A percentile compares a stretch with the other conserved stretches of the same genome.
phyloP scores from a whole-genome alignment of 371 early-diverging fungal species.

The Mucor saturninus region DNA sequence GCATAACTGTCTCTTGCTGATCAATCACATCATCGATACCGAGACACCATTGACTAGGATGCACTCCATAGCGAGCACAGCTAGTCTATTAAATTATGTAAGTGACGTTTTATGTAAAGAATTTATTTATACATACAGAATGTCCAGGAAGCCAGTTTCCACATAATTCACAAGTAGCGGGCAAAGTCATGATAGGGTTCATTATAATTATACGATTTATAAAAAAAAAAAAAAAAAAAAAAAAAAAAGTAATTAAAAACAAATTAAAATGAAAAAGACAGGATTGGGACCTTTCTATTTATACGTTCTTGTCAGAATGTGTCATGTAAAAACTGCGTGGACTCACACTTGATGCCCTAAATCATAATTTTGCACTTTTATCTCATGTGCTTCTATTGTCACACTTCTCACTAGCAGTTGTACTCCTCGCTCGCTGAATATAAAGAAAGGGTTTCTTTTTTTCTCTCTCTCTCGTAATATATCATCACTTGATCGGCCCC shows the following conservation, averaged over 20 bases:
- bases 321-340: constrained; percentile 1
- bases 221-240: constrained; percentile 4
- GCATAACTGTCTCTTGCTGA: not conserved
- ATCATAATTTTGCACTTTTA: not conserved
- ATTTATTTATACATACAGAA: constrained; percentile 20
- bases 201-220: constrained; percentile 1
- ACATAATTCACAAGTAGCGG: constrained; percentile 45
- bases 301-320: constrained; percentile 7
- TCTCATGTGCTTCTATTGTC: constrained; percentile 5
- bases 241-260: constrained; percentile 2
- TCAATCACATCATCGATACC: not conserved
- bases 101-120: not conserved
- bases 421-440: not conserved
- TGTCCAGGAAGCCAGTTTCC: constrained; percentile 41
- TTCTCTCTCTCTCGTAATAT: not conserved
- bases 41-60: constrained; percentile 23
- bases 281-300: constrained; percentile 5
- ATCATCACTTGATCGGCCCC: constrained; percentile 1
- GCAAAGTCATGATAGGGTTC: constrained; percentile 14
- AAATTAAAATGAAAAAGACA: not conserved
- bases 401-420: not conserved
- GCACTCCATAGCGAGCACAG: constrained; percentile 23
- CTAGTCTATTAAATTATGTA: constrained; percentile 4
- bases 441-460: not conserved
- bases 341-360: constrained; percentile 4